These are phyloP conservation scores for Takashimella tepidaria DNA, from an alignment of 1,284 basidiomycete genomes.

Conservation along the genomic window DNA sequence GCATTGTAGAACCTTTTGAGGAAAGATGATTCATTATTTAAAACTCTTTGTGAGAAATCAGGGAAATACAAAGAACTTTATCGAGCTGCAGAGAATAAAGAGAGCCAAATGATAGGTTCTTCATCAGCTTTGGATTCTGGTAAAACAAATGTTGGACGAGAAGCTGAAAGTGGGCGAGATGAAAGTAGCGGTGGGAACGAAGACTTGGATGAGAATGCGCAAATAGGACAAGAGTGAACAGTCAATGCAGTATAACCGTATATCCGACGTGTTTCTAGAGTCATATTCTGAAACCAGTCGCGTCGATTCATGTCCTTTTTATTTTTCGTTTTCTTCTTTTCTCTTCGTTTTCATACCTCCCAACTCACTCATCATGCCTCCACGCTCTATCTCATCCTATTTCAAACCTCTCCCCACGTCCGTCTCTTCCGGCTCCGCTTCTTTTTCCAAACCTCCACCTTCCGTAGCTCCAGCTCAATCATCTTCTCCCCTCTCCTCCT, in stretches of 20 bases:
- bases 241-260: no score
- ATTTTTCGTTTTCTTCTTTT: neutral
- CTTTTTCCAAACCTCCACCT: neutral
- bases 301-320: neutral
- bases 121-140: constrained; percentile 3
- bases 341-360: neutral
- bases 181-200: neutral
- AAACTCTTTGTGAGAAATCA: constrained; percentile 74
- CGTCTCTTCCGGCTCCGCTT: no score
- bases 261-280: no score
- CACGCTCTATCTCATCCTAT: constrained; percentile 12
- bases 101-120: no score
- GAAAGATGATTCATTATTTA: constrained; percentile 68
- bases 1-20: constrained; percentile 60
- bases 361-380: constrained; percentile 8
- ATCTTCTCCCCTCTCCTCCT: neutral
- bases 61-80: constrained; percentile 62
- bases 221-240: no score
- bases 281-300: neutral
- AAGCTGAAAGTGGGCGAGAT: constrained; percentile 1
- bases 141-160: neutral
- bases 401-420: constrained; percentile 13
- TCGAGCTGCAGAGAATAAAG: constrained; percentile 42
- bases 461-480: neutral
- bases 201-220: neutral